Base-by-base conservation (phyloP, 495 filamentous ascomycete genomes). In the Penicillium pulvis region DNA sequence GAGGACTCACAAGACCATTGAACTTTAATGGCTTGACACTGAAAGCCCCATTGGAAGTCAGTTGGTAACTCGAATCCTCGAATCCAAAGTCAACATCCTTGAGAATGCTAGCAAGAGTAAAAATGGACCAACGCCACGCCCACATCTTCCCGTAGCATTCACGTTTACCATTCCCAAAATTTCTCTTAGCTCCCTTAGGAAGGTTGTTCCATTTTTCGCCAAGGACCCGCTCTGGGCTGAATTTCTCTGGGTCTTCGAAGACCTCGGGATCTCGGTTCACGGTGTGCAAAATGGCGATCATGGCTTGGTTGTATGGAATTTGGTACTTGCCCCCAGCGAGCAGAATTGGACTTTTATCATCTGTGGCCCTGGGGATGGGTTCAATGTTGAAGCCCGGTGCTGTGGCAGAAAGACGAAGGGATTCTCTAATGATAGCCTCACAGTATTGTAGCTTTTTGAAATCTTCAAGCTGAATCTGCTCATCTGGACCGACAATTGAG, bases 261-360 rank as follows among this genome's bases (percentile, higher is more conserved):
- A 91, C 85, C 1, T 73, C 73, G 0, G 88, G 87, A 66, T 92
- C 89, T 26, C 85, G 81, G 61, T 92, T 90, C 2, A 90, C 82
- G 9, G 79, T 80, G 3, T 81, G 74, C 10, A 91, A 76, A 16
- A 92, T 72, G 5, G 84, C 77, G 60, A 87, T 84, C 60, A 92
- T 79, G 12, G 80, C 64, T 61, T 87, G 83, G 55, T 82, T 79
- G 58, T 84, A 76, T 2, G 82, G 71, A 35, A 92, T 72, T 49
- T 83, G 70, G 70, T 91, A 92, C 65, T 88, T 86, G 31, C 88
- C 89, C 3, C 83, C 86, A 2, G 76, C 80, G 6, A 90, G 66
- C 4, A 74, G 53, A 12, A 80, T 64, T 16, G 76, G 75, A 28
- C 77, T 79, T 61, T 83, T 77, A 0, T 83, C 79, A 48, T 84